A percentile compares a stretch with the other conserved stretches of the same genome.
phyloP scores from a whole-genome alignment of 78 protist genomes.

The Dictyostelium capitatum region DNA sequence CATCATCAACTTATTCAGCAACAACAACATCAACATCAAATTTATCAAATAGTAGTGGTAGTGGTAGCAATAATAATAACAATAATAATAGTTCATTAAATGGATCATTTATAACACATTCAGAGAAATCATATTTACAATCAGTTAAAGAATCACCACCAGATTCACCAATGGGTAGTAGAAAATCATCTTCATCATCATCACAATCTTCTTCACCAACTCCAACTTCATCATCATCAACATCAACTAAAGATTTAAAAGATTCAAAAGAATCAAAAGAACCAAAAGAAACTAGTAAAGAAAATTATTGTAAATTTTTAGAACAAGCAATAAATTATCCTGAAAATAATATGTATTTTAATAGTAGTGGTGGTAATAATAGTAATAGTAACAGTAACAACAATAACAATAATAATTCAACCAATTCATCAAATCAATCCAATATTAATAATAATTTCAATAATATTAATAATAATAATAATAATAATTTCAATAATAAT shows the following conservation, averaged over 20 bases:
- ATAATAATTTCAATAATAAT: not conserved
- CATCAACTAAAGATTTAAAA: not conserved
- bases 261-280: not conserved
- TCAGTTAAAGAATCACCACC: constrained; percentile 43
- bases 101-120: constrained; percentile 25
- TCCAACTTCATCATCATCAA: not conserved
- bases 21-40: not conserved
- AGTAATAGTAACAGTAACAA: too few relatives aligned
- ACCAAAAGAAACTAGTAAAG: not conserved
- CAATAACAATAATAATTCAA: too few relatives aligned
- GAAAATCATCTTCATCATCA: constrained; percentile 13
- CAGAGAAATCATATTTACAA: not conserved
- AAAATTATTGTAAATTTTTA: constrained; percentile 72
- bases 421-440: too few relatives aligned
- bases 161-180: constrained; percentile 22
- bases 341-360: not conserved
- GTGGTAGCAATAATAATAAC: not conserved
- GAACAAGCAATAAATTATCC: constrained; percentile 20
- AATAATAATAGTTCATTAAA: not conserved
- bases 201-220: not conserved
- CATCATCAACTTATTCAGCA: not conserved
- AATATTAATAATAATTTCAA: too few relatives aligned
- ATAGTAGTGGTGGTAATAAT: not conserved
- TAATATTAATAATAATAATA: too few relatives aligned
- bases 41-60: too few relatives aligned